A percentile compares a stretch with the other conserved stretches of the same genome.
These are phyloP conservation scores for Plenodomus tracheiphilus DNA, from an alignment of 2,329 filamentous ascomycete species.

Conservation along the genomic window DNA sequence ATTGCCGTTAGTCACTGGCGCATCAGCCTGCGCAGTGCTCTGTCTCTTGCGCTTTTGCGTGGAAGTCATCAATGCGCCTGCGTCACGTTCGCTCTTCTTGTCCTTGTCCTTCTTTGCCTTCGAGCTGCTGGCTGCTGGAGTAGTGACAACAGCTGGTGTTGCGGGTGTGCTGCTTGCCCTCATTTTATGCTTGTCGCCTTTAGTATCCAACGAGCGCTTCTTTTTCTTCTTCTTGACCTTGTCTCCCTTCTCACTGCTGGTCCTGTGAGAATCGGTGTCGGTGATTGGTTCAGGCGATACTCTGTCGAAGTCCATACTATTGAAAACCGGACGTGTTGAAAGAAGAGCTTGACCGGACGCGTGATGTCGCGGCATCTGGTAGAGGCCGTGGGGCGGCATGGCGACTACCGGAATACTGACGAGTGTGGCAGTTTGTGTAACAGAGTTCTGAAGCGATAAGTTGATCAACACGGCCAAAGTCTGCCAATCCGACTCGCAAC, in stretches of 20 bases:
- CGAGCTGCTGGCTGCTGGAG: slow-evolving; percentile 5
- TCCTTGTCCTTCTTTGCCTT: slow-evolving; percentile 9
- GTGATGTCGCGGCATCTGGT: slow-evolving; percentile 27
- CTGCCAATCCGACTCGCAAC: not conserved
- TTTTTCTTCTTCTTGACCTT: slow-evolving; percentile 10
- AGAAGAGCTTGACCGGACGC: slow-evolving; percentile 8
- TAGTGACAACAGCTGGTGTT: slow-evolving; percentile 1
- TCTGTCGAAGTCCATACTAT: slow-evolving; percentile 24
- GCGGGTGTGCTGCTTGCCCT: not conserved
- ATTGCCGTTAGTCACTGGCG: not conserved
- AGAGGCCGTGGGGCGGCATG: slow-evolving; percentile 31
- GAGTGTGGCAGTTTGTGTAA: too few relatives aligned
- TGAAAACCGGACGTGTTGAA: slow-evolving; percentile 17
- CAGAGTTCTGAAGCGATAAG: too few relatives aligned
- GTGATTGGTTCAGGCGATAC: slow-evolving; percentile 2
- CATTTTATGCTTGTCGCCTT: not conserved
- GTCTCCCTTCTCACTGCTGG: slow-evolving; percentile 1
- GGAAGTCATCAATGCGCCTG: slow-evolving; percentile 3
- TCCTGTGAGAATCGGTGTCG: not conserved
- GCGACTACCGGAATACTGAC: not conserved
- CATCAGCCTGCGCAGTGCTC: slow-evolving; percentile 1
- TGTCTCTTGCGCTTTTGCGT: slow-evolving; percentile 25
- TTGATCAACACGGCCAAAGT: not conserved
- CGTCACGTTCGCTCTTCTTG: slow-evolving; percentile 7
- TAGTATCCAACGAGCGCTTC: slow-evolving; percentile 2